Conservation (phyloP, 2,329 filamentous ascomycete genomes). For the Fusarium verticillioides region DNA sequence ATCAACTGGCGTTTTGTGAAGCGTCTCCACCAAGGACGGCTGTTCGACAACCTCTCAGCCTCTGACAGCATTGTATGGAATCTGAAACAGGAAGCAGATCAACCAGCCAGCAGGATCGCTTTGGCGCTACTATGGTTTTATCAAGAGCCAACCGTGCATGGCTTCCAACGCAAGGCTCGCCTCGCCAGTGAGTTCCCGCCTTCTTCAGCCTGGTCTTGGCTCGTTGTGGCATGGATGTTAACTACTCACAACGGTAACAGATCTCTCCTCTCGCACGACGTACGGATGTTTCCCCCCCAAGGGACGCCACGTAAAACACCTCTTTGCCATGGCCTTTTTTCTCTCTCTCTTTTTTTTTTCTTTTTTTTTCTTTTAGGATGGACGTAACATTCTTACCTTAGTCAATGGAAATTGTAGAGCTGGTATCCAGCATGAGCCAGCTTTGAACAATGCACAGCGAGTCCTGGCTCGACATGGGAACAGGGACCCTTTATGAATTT, state of each 20-base stretch:
- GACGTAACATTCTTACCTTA: slow-evolving; percentile 4
- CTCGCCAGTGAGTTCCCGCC: slow-evolving; percentile 16
- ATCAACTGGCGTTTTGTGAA: slow-evolving; percentile 34
- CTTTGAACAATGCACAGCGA: slow-evolving; percentile 4
- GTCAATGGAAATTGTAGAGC: slow-evolving; percentile 2
- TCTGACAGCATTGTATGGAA: slow-evolving; percentile 21
- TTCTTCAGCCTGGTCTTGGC: slow-evolving; percentile 8
- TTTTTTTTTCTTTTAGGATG: slow-evolving; percentile 6
- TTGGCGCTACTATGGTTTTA: slow-evolving; percentile 15
- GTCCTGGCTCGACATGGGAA: neutral
- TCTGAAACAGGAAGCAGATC: slow-evolving; percentile 45
- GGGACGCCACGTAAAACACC: slow-evolving; percentile 1
- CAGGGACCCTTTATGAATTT: slow-evolving; percentile 5
- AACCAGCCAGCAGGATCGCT: slow-evolving; percentile 30
- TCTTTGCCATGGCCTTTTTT: neutral
- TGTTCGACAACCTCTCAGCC: slow-evolving; percentile 21
- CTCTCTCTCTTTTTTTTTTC: too few relatives aligned
- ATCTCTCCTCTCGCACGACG: neutral
- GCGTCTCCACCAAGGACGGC: slow-evolving; percentile 23
- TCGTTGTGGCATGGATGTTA: neutral
- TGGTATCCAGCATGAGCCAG: neutral
- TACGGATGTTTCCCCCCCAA: neutral
- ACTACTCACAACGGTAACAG: neutral
- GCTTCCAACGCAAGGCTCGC: slow-evolving; percentile 34
- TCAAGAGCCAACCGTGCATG: slow-evolving; percentile 12